Conservation (phyloP, 2,329 filamentous ascomycete genomes). For the Apiospora aurea region DNA sequence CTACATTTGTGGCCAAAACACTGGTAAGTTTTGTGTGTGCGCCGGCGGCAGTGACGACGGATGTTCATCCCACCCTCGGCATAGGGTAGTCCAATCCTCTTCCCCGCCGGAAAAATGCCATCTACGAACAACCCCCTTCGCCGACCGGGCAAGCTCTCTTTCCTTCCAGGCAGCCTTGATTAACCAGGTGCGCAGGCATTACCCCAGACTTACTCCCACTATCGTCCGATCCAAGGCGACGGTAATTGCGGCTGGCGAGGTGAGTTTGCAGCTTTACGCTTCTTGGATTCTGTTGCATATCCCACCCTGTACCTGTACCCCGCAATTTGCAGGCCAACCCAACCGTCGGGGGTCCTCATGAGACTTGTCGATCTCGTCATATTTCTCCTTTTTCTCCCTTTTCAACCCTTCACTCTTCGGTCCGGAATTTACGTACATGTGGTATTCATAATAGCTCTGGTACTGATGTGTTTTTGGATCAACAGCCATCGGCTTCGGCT, state of each 20-base stretch:
- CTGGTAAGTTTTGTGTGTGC: slow-evolving; percentile 63
- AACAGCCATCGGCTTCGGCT: slow-evolving; percentile 87
- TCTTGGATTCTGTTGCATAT: slow-evolving; percentile 31
- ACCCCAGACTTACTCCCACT: slow-evolving; percentile 84
- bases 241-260: slow-evolving; percentile 98
- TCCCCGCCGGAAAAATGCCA: neutral
- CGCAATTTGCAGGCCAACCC: slow-evolving; percentile 29
- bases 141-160: neutral
- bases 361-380: neutral
- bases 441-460: slow-evolving; percentile 27
- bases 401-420: neutral
- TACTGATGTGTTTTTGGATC: slow-evolving; percentile 22
- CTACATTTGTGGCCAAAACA: slow-evolving; percentile 85
- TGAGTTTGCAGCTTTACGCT: slow-evolving; percentile 55
- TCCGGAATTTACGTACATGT: neutral
- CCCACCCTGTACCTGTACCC: slow-evolving; percentile 33
- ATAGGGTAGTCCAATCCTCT: neutral
- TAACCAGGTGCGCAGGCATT: slow-evolving; percentile 64
- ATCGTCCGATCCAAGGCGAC: slow-evolving; percentile 87
- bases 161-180: neutral
- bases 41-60: neutral
- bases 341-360: neutral
- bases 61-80: neutral
- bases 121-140: neutral
- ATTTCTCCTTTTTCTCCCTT: neutral